Conservation (phyloP, 1,139 yeast genomes). For the Blastobotrys apis region DNA sequence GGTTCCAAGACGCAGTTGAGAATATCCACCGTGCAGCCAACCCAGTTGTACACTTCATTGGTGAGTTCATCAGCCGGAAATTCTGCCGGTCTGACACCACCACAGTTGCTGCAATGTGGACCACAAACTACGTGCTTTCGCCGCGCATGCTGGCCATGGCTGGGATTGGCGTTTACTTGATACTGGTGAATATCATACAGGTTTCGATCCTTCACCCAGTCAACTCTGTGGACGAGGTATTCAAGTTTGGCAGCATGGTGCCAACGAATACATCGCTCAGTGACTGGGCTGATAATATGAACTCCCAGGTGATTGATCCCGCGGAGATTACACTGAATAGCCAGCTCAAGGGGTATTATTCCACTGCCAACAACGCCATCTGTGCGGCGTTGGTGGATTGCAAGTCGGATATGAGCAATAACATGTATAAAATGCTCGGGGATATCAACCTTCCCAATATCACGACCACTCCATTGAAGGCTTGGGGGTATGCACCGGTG, state of each 20-base stretch:
- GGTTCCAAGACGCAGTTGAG: constrained; percentile 18
- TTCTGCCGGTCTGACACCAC: not conserved
- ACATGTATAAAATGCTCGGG: not conserved
- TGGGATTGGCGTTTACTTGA: constrained; percentile 3
- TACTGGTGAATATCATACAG: constrained; percentile 12
- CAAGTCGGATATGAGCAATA: not conserved
- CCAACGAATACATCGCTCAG: not conserved
- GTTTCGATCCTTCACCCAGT: not conserved
- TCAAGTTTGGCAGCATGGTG: not conserved
- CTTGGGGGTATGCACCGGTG: not conserved
- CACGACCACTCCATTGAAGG: not conserved
- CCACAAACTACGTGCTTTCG: constrained; percentile 14
- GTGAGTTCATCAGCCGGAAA: not conserved
- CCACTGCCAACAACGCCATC: constrained; percentile 1
- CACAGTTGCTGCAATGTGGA: constrained; percentile 13
- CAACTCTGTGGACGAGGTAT: not conserved
- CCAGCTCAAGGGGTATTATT: not conserved
- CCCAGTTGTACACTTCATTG: constrained; percentile 12
- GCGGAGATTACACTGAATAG: not conserved
- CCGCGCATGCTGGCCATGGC: constrained; percentile 10
- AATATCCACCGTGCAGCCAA: constrained; percentile 13
- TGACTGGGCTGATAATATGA: not conserved
- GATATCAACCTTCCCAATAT: not conserved
- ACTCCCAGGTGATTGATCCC: not conserved
- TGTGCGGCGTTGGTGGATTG: not conserved